Conservation (phyloP, 139 green algal genomes). For the Chlorella sorokiniana region DNA sequence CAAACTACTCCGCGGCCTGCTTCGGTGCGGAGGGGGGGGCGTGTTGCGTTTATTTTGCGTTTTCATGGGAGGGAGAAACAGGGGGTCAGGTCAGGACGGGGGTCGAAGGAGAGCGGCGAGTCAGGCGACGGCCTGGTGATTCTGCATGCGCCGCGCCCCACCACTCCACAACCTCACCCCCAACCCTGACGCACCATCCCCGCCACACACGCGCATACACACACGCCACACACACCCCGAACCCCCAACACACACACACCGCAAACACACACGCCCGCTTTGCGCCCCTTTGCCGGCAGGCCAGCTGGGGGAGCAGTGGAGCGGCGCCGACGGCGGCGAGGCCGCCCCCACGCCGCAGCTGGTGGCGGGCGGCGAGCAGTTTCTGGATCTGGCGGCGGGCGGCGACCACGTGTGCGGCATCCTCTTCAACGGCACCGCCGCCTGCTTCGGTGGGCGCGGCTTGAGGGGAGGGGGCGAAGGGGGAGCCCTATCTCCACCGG, state of each 20-base stretch:
- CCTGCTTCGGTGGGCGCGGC: neutral
- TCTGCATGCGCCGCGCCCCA: too few species aligned
- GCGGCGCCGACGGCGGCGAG: neutral
- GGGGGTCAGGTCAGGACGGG: too few species aligned
- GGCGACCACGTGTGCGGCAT: neutral
- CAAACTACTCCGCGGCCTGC: neutral
- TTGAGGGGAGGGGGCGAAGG: neutral
- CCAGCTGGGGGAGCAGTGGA: neutral
- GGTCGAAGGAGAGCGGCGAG: too few species aligned
- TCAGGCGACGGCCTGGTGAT: too few species aligned
- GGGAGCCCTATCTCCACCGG: too few species aligned
- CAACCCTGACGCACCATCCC: too few species aligned
- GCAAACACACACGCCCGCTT: too few species aligned
- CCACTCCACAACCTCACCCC: too few species aligned
- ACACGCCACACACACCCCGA: too few species aligned
- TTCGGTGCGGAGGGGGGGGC: neutral
- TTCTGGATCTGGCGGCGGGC: neutral
- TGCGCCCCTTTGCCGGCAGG: neutral
- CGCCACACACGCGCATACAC: too few species aligned
- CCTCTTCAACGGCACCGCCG: neutral
- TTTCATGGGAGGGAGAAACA: too few species aligned
- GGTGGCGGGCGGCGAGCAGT: neutral
- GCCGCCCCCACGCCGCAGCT: neutral
- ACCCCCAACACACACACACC: too few species aligned
- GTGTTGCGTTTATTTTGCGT: neutral